Conservation (phyloP, 2,329 filamentous ascomycete genomes). For the Camillea tinctor region DNA sequence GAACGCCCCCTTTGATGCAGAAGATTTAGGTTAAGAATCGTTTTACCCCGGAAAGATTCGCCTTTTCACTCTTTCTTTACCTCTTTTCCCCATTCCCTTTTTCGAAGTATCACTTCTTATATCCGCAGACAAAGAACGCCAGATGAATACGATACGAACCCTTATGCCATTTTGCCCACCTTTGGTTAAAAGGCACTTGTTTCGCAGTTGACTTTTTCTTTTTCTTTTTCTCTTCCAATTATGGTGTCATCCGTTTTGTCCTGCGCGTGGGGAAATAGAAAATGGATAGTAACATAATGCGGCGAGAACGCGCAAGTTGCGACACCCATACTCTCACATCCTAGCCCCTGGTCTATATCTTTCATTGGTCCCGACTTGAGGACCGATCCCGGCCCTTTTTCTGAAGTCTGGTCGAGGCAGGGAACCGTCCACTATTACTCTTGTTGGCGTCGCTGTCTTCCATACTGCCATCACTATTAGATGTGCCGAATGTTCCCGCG, state of each 20-base stretch:
- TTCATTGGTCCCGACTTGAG: slow-evolving; percentile 11
- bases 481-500: slow-evolving; percentile 28
- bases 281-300: neutral
- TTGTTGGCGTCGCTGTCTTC: slow-evolving; percentile 16
- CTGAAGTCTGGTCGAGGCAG: slow-evolving; percentile 16
- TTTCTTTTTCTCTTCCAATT: no score
- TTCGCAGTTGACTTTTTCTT: no score
- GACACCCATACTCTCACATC: neutral
- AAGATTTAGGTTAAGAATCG: neutral
- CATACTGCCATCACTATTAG: slow-evolving; percentile 19
- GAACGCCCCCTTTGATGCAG: neutral
- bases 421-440: slow-evolving; percentile 4
- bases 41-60: neutral
- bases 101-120: neutral
- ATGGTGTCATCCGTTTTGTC: no score
- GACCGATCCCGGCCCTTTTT: slow-evolving; percentile 20
- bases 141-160: neutral
- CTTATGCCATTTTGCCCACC: no score
- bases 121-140: neutral
- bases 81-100: neutral
- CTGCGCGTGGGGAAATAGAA: neutral
- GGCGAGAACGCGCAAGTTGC: neutral
- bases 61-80: neutral
- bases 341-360: slow-evolving; percentile 5
- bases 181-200: no score